phyloP scores from a whole-genome alignment of 169 alveolate genomes.

The Eimeria maxima region DNA sequence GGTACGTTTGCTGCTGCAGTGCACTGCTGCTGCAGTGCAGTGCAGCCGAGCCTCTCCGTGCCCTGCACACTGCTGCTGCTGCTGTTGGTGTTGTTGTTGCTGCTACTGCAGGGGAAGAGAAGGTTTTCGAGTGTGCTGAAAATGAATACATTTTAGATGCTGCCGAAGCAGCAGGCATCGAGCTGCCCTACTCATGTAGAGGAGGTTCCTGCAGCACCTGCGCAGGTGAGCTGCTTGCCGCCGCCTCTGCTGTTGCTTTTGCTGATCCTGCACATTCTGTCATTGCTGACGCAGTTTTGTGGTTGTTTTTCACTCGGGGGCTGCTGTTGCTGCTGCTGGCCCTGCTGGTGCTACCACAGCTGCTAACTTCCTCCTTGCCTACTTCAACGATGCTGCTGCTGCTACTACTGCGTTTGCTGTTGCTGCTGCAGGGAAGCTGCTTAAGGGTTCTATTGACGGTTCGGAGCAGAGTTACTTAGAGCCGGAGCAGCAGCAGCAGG shows the following conservation, averaged over 20 bases:
- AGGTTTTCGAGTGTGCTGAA: constrained; percentile 89
- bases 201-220: constrained; percentile 95
- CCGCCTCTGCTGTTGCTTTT: constrained; percentile 90
- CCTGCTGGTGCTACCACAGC: background rate
- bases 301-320: background rate
- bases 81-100: background rate
- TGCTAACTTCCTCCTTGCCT: too few relatives aligned
- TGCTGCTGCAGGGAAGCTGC: constrained; percentile 91
- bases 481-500: constrained; percentile 89
- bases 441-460: constrained; percentile 90
- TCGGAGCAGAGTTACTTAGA: constrained; percentile 91
- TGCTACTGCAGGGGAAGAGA: constrained; percentile 87
- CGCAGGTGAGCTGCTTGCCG: constrained; percentile 83
- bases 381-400: constrained; percentile 90
- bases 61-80: background rate
- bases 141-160: constrained; percentile 93
- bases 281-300: constrained; percentile 86
- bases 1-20: constrained; percentile 47
- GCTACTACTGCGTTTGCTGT: constrained; percentile 92
- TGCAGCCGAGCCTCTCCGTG: background rate
- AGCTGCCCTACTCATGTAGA: constrained; percentile 93
- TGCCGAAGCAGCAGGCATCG: constrained; percentile 92
- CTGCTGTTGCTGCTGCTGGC: constrained; percentile 7
- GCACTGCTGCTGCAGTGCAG: constrained; percentile 10
- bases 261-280: constrained; percentile 91